Conservation (phyloP, 169 alveolate genomes). For the Cryptosporidium ubiquitum region DNA sequence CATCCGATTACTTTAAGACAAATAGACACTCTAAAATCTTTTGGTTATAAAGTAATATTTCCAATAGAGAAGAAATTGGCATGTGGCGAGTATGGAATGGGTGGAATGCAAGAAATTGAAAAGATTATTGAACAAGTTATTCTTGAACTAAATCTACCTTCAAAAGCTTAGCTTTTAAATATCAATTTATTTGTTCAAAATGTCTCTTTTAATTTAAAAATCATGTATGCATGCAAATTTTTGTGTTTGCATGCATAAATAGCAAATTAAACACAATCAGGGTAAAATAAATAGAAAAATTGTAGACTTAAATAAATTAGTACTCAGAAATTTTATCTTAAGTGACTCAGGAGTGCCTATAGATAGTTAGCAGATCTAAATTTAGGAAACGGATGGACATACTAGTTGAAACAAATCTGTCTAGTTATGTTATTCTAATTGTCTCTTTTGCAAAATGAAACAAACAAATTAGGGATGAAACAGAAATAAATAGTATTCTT, state of each 20-base stretch:
- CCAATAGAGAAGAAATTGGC: slow-evolving; percentile 83
- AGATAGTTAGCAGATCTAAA: not conserved
- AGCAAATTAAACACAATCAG: not conserved
- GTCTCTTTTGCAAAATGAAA: not conserved
- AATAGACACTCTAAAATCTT: slow-evolving; percentile 77
- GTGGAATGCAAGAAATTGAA: slow-evolving; percentile 64
- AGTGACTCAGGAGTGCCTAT: not conserved
- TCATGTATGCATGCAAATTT: not conserved
- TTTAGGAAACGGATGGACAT: not conserved
- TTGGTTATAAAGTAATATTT: slow-evolving; percentile 79
- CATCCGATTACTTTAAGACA: slow-evolving; percentile 89
- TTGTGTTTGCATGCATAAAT: not conserved
- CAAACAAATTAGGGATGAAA: not conserved
- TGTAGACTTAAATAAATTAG: not conserved
- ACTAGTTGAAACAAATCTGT: not conserved
- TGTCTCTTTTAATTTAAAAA: not conserved
- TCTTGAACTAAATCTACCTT: not conserved
- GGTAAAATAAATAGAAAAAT: too few relatives aligned
- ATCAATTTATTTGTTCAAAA: too few relatives aligned
- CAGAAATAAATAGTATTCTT: not conserved
- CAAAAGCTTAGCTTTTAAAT: not conserved
- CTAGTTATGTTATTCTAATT: not conserved
- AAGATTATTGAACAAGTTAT: slow-evolving; percentile 29
- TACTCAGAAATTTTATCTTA: not conserved
- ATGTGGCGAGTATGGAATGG: slow-evolving; percentile 87